phyloP scores from a whole-genome alignment of 148 eudicot species.

The Agrostemma githago region DNA sequence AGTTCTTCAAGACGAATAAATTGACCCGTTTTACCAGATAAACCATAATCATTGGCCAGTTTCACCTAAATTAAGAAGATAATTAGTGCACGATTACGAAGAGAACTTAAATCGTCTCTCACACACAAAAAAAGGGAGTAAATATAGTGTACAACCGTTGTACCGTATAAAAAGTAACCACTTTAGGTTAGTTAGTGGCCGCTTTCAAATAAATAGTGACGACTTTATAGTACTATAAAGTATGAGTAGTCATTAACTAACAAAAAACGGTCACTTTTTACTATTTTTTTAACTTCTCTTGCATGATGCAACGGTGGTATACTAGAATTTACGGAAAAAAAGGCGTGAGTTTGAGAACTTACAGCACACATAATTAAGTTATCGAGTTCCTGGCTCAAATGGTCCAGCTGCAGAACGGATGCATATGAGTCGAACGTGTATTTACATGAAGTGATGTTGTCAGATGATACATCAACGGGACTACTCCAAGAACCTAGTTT shows the following conservation, averaged over 20 bases:
- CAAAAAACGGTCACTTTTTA: too few relatives aligned
- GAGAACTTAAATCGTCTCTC: too few relatives aligned
- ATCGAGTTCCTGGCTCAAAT: slow-evolving; percentile 42
- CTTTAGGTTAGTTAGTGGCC: too few relatives aligned
- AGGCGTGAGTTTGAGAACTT: slow-evolving; percentile 29
- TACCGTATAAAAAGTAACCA: too few relatives aligned
- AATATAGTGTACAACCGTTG: too few relatives aligned
- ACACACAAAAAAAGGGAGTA: too few relatives aligned
- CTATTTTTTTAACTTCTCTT: too few relatives aligned
- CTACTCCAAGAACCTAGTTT: slow-evolving; percentile 35
- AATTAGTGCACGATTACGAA: slow-evolving; percentile 1
- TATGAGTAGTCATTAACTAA: too few relatives aligned
- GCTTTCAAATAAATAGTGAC: too few relatives aligned
- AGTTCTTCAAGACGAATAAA: slow-evolving; percentile 40
- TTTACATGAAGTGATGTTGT: slow-evolving; percentile 55
- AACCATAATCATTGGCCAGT: slow-evolving; percentile 34
- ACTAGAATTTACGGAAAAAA: background rate
- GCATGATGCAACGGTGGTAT: too few relatives aligned
- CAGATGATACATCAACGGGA: slow-evolving; percentile 32
- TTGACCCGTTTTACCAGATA: slow-evolving; percentile 30
- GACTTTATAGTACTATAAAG: too few relatives aligned
- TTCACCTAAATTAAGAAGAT: slow-evolving; percentile 45
- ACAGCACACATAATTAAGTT: slow-evolving; percentile 48
- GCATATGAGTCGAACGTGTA: slow-evolving; percentile 45
- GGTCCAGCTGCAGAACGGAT: slow-evolving; percentile 48